Percentiles rank a stretch among this genome's conserved stretches.
Evolutionary conservation across 108 stramenopile species (phyloP).

Genomic region (Hondaea fermentalgiana): DNA sequence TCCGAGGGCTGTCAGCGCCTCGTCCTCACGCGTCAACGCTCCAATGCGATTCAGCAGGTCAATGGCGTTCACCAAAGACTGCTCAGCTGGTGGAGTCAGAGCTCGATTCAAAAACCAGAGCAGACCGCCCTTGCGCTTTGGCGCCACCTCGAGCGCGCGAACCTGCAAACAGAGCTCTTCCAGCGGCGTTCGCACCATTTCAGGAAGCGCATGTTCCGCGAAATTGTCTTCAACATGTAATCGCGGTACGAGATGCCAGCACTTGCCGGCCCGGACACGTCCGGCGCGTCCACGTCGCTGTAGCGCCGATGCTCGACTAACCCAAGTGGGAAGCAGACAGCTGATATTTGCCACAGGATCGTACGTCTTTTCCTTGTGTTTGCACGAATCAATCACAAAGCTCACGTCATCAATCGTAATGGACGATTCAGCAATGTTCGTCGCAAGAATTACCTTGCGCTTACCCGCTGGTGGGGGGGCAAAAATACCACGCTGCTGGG

Average conservation of each 20-base stretch:
- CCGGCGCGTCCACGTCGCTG: slow-evolving; percentile 87
- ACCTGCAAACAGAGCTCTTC: slow-evolving; percentile 80
- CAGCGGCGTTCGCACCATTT: slow-evolving; percentile 77
- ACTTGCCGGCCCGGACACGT: slow-evolving; percentile 70
- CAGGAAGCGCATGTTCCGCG: slow-evolving; percentile 64
- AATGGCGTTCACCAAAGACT: slow-evolving; percentile 54
- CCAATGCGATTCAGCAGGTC: slow-evolving; percentile 55
- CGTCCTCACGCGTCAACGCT: slow-evolving; percentile 53
- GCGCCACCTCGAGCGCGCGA: slow-evolving; percentile 58
- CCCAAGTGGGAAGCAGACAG: slow-evolving; percentile 69
- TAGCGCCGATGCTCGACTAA: slow-evolving; percentile 69
- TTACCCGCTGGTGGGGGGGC: slow-evolving; percentile 48
- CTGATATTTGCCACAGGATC: slow-evolving; percentile 37
- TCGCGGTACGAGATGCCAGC: slow-evolving; percentile 55
- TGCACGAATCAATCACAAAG: slow-evolving; percentile 49
- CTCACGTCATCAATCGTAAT: slow-evolving; percentile 56
- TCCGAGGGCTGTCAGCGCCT: slow-evolving; percentile 70
- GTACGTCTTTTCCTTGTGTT: slow-evolving; percentile 50
- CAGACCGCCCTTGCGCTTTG: neutral
- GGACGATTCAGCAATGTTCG: slow-evolving; percentile 88
- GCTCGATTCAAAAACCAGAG: slow-evolving; percentile 55
- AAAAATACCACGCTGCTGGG: slow-evolving; percentile 74
- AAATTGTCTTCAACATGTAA: slow-evolving; percentile 52
- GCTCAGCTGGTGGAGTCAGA: slow-evolving; percentile 58
- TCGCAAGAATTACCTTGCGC: slow-evolving; percentile 81